These are phyloP conservation scores for Taphrina confusa DNA, from an alignment of 1,139 yeast species.

Conservation along the genomic window DNA sequence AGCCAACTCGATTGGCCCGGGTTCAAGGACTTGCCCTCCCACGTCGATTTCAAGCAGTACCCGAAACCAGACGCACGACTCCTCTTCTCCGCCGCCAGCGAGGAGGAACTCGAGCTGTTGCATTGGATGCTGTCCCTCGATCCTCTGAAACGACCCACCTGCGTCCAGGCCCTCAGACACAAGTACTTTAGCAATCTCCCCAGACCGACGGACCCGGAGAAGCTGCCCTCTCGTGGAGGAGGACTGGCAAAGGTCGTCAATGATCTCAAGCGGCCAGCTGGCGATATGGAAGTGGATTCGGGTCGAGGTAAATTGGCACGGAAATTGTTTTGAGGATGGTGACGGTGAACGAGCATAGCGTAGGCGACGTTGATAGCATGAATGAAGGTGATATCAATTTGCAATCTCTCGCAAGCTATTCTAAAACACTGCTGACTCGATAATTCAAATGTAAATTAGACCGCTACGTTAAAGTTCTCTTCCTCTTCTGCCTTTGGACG, in stretches of 20 bases:
- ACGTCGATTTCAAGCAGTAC: slow-evolving; percentile 43
- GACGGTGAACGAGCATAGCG: background rate
- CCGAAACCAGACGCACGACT: slow-evolving; percentile 37
- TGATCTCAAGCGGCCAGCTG: slow-evolving; percentile 34
- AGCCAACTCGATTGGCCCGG: slow-evolving; percentile 92
- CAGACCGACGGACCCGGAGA: slow-evolving; percentile 31
- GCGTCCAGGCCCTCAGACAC: slow-evolving; percentile 32
- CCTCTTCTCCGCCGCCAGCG: slow-evolving; percentile 37
- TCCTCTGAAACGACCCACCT: slow-evolving; percentile 36
- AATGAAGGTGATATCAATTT: slow-evolving; percentile 2
- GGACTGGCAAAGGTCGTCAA: slow-evolving; percentile 25
- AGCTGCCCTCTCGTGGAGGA: slow-evolving; percentile 27
- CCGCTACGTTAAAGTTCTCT: slow-evolving; percentile 28
- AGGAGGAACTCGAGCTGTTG: slow-evolving; percentile 24
- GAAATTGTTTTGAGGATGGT: slow-evolving; percentile 10
- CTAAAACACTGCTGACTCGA: no score
- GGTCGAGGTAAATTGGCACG: slow-evolving; percentile 23
- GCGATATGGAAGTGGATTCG: slow-evolving; percentile 16
- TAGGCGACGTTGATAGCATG: background rate
- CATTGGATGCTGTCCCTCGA: slow-evolving; percentile 29
- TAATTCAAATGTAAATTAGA: no score
- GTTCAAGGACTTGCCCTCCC: slow-evolving; percentile 74
- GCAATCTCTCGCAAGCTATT: no score
- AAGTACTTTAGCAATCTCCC: slow-evolving; percentile 32
- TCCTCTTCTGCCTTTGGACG: slow-evolving; percentile 33